phyloP scores from a whole-genome alignment of 75 land plant genomes.

The Gnetum montanum region DNA sequence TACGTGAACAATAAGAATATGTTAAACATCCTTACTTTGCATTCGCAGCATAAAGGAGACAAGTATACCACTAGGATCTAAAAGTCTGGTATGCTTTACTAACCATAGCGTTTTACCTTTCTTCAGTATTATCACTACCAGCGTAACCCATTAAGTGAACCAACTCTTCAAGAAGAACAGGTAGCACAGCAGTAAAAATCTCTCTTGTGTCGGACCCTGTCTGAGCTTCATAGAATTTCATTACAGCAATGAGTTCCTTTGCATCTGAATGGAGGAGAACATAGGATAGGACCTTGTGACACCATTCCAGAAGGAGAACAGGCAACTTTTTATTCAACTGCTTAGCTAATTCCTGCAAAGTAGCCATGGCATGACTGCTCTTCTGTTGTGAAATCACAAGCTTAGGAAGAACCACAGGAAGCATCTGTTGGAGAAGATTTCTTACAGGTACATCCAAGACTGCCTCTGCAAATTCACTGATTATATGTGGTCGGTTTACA shows the following conservation, averaged over 20 bases:
- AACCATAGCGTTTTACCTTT: too few relatives aligned
- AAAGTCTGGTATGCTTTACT: too few relatives aligned
- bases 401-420: slow-evolving; percentile 91
- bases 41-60: too few relatives aligned
- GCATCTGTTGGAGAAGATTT: slow-evolving; percentile 64
- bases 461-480: slow-evolving; percentile 77
- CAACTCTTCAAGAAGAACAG: slow-evolving; percentile 87
- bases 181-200: slow-evolving; percentile 89
- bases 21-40: background rate
- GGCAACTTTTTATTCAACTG: slow-evolving; percentile 54
- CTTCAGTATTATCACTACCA: slow-evolving; percentile 32
- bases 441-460: slow-evolving; percentile 47
- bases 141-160: slow-evolving; percentile 64
- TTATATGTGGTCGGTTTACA: slow-evolving; percentile 52
- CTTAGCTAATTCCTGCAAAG: slow-evolving; percentile 60
- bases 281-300: slow-evolving; percentile 85
- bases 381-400: slow-evolving; percentile 64
- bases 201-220: slow-evolving; percentile 75
- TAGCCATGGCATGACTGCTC: slow-evolving; percentile 38
- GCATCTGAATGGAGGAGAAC: slow-evolving; percentile 71
- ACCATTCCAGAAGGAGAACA: slow-evolving; percentile 63
- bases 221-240: slow-evolving; percentile 81
- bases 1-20: too few relatives aligned
- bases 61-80: too few relatives aligned
- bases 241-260: slow-evolving; percentile 51